Base-by-base conservation (phyloP, 352 stramenopile genomes). In the Phytophthora vignae region DNA sequence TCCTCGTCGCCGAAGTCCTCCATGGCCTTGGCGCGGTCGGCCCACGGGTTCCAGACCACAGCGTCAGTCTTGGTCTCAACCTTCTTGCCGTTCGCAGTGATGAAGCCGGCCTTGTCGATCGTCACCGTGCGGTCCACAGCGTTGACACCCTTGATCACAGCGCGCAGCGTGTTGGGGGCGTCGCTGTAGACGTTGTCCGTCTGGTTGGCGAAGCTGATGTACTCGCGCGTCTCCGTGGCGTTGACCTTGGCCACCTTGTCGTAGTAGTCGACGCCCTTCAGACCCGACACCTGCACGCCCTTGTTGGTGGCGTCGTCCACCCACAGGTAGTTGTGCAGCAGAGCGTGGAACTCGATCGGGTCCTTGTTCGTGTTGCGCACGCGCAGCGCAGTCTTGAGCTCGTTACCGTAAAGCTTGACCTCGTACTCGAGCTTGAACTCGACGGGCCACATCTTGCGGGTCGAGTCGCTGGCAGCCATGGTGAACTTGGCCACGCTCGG, bases 241-340 rank as follows among this genome's bases (percentile, higher is more conserved):
- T 90, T 85, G 36, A 77, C 58, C 25, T 79, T 81, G 19, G 82
- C 71, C 3, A 98, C 80, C 81, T 98, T 98, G 76, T 98, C 92
- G 58, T 90, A 69, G 68, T 96, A 97, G 8, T 75, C 55, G 36
- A 97, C 82, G 3, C 90, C 90, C 65, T 97, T 79, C 21, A 99
- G 85, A 2, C 96, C 95, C 17, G 82, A 74, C 3, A 99, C 88
- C 53, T 74, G 48, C 33, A 81, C 79, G 53, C 79, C 79, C 17
- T 76, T 74, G 58, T 86, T 64, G 62, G 85, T 81, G n/a, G 93
- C 74, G 36, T 95, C 86, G 52, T 96, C 77, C 29, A 98, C 84
- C 9, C 74, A 74, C 59, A 98, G 89, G 78, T 99, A 99, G 38
- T 95, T 98, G 81, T 99, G 96, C 29, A 98, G 79, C 31, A 99